Evolutionary conservation across 805 yeast genomes (phyloP).

Genomic region (Saturnispora besseyi): DNA sequence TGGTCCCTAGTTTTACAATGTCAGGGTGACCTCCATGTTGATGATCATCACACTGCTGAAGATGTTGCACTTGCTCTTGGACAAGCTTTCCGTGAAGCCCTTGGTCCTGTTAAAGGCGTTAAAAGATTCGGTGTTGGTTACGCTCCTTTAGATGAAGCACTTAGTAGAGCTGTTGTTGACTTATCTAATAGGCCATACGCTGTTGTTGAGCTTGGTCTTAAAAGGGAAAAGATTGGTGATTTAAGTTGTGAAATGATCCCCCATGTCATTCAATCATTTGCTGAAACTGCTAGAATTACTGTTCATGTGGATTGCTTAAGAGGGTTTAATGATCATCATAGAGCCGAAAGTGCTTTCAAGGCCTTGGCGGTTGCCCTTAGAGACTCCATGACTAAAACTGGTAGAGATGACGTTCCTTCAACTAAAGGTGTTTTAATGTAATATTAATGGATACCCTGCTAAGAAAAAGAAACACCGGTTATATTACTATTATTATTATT

Average conservation of each 20-base stretch:
- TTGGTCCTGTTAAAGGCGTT: slow-evolving; percentile 85
- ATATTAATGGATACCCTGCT: not conserved
- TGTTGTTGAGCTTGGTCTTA: slow-evolving; percentile 79
- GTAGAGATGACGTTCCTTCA: slow-evolving; percentile 86
- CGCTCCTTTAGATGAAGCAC: slow-evolving; percentile 95
- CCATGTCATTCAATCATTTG: slow-evolving; percentile 92
- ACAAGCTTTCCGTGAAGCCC: slow-evolving; percentile 75
- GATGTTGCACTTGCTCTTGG: slow-evolving; percentile 94
- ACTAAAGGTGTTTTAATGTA: slow-evolving; percentile 89
- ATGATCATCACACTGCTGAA: slow-evolving; percentile 95
- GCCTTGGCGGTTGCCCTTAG: slow-evolving; percentile 89
- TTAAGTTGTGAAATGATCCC: slow-evolving; percentile 94
- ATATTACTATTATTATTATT: too few species aligned
- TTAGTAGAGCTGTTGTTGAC: slow-evolving; percentile 93
- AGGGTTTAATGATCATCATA: slow-evolving; percentile 93
- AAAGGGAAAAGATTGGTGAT: slow-evolving; percentile 89
- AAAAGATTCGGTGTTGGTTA: slow-evolving; percentile 87
- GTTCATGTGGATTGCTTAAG: slow-evolving; percentile 90
- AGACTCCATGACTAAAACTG: slow-evolving; percentile 76
- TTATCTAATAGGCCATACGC: slow-evolving; percentile 90
- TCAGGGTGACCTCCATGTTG: slow-evolving; percentile 89
- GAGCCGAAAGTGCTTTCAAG: slow-evolving; percentile 94
- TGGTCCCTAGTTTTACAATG: slow-evolving; percentile 90
- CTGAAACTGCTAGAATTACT: slow-evolving; percentile 84
- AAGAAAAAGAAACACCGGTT: too few species aligned